Base-by-base conservation (phyloP, 441 rosid species). In the Adansonia gregorii region DNA sequence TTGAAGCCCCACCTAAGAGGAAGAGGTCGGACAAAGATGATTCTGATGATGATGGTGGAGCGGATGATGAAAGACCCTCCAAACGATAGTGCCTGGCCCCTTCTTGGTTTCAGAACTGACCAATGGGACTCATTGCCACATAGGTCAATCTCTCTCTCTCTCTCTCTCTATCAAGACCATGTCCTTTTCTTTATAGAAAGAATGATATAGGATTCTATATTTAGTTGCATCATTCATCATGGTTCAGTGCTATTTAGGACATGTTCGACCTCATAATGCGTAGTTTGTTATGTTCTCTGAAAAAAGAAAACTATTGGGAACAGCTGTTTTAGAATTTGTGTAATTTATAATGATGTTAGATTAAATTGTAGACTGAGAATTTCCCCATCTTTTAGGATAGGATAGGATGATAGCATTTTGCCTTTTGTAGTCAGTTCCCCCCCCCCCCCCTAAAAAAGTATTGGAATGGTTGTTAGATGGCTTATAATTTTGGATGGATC, bases 1-100 rank as follows among this genome's bases (percentile, higher is more conserved):
- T 83, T 2, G 93, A 86, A 85, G 93, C 87, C 61, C 91, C 94
- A 0, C 76, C 91, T 0, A 95, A 93, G 78, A 78, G 98, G 82
- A 95, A 93, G 91, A 87, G 98, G 60, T 81, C 87, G 0, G 79
- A 80, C 4, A 86, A 75, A 52, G 89, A 88, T 27, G 94, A 88
- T 5, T 85, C 89, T 0, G 95, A 89, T 4, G 92, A 85, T 1
- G 80, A 67, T 9, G 91, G 83, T 9, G 93, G 87, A 1, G 94
- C 88, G 52, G 97, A 94, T 74, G 94, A 89, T 51, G 93, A 81
- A 85, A 87, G 97, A 76, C 91, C 95, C 41, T 76, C 95, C 55
- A 93, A 94, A 86, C 74, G 74, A 68, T 67, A 66, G 51, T 24
- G 27, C 27, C 27, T 24, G 27, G 27, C 27, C 68, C 67, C 74